Evolutionary conservation across 345 rosid genomes (phyloP).

Genomic region (Euphorbia tirucalli): DNA sequence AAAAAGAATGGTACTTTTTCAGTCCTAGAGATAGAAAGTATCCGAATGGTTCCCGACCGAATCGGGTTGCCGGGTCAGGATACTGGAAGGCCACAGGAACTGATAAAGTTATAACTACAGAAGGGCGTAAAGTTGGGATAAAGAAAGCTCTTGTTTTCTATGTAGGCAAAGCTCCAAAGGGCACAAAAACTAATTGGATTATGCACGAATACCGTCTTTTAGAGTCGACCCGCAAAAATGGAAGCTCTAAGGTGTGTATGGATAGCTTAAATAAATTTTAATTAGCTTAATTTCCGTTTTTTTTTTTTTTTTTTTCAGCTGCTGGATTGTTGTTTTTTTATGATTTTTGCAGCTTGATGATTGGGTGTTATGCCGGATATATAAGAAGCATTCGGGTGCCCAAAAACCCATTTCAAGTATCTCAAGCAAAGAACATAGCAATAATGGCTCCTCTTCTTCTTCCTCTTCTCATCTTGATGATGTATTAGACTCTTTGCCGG

Average conservation of each 20-base stretch:
- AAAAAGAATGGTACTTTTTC: constrained; percentile 95
- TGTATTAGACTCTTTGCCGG: constrained; percentile 67
- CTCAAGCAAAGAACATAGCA: constrained; percentile 64
- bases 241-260: constrained; percentile 64
- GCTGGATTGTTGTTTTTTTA: not conserved
- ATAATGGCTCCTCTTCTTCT: constrained; percentile 56
- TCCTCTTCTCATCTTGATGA: constrained; percentile 80
- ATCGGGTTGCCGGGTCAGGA: constrained; percentile 89
- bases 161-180: constrained; percentile 90
- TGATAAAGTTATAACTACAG: constrained; percentile 66
- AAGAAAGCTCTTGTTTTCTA: constrained; percentile 94
- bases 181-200: constrained; percentile 96
- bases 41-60: constrained; percentile 94
- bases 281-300: not conserved
- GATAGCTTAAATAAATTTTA: not conserved
- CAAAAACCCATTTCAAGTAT: constrained; percentile 43
- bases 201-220: constrained; percentile 95
- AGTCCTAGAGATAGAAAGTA: constrained; percentile 91
- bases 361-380: constrained; percentile 93
- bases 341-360: constrained; percentile 64
- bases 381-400: constrained; percentile 67
- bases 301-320: not conserved
- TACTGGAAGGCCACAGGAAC: constrained; percentile 99
- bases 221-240: constrained; percentile 51
- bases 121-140: constrained; percentile 79